Evolutionary conservation across 371 early-diverging fungal species (phyloP).

Genomic region (Syncephalis fuscata): DNA sequence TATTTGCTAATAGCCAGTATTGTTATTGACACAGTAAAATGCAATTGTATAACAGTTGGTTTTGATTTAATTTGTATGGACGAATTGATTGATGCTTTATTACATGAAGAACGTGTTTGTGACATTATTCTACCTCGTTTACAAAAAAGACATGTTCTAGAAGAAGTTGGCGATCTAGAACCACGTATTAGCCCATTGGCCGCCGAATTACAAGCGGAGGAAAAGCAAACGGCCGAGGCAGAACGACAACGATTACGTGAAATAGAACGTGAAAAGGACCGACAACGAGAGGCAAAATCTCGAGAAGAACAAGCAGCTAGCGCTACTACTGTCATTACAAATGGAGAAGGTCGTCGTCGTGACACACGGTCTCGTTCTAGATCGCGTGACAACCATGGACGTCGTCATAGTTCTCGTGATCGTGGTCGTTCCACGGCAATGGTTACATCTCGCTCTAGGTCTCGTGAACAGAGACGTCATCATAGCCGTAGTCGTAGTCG

Average conservation of each 20-base stretch:
- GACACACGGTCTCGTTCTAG: too few relatives aligned
- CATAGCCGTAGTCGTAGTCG: too few relatives aligned
- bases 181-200: slow-evolving; percentile 70
- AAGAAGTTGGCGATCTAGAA: slow-evolving; percentile 71
- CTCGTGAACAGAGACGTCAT: too few relatives aligned
- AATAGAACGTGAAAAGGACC: too few relatives aligned
- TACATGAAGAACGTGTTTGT: slow-evolving; percentile 67
- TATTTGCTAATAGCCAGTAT: neutral
- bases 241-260: neutral
- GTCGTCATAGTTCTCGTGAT: too few relatives aligned
- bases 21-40: neutral
- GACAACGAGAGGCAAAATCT: too few relatives aligned
- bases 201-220: slow-evolving; percentile 36
- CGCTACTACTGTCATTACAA: too few relatives aligned
- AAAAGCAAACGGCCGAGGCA: neutral
- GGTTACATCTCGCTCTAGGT: too few relatives aligned
- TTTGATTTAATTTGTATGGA: slow-evolving; percentile 67
- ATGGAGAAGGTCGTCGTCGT: too few relatives aligned
- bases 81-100: slow-evolving; percentile 73
- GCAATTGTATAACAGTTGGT: slow-evolving; percentile 16
- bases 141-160: slow-evolving; percentile 58
- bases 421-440: too few relatives aligned
- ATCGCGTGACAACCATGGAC: too few relatives aligned
- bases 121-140: slow-evolving; percentile 79
- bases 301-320: too few relatives aligned